A percentile compares a stretch with the other conserved stretches of the same genome.
phyloP scores from a whole-genome alignment of 2,329 filamentous ascomycete genomes.

The Fusarium denticulatum region DNA sequence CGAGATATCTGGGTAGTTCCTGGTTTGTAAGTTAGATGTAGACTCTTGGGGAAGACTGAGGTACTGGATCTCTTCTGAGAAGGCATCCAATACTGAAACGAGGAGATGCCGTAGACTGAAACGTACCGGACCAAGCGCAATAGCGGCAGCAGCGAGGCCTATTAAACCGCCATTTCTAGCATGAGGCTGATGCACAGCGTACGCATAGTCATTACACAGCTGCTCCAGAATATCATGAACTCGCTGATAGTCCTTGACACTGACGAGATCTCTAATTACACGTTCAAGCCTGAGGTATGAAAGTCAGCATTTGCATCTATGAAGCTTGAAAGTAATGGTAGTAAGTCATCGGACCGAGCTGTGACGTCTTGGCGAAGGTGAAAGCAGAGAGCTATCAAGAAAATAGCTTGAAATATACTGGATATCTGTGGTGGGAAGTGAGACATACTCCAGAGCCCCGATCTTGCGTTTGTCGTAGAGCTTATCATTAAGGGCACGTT shows the following conservation, averaged over 20 bases:
- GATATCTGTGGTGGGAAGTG: conserved; percentile 7
- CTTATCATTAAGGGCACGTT: conserved; percentile 95
- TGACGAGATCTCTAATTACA: conserved; percentile 85
- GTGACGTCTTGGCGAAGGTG: background rate
- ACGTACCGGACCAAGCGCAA: conserved; percentile 89
- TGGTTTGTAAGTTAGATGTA: conserved; percentile 51
- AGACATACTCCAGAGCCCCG: conserved; percentile 89
- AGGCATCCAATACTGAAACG: background rate
- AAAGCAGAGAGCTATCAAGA: background rate
- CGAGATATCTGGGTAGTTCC: conserved; percentile 91
- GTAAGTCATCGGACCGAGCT: conserved; percentile 1
- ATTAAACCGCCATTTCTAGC: conserved; percentile 96
- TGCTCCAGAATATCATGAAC: conserved; percentile 93
- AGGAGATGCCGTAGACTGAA: background rate
- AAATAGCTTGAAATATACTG: background rate
- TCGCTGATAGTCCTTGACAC: conserved; percentile 78
- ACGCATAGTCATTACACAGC: conserved; percentile 97
- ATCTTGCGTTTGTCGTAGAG: conserved; percentile 98
- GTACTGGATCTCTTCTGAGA: background rate
- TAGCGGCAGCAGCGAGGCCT: conserved; percentile 92
- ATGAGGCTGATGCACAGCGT: conserved; percentile 95
- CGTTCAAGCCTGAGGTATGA: conserved; percentile 77
- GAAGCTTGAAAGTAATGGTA: background rate
- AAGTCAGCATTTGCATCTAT: conserved; percentile 12
- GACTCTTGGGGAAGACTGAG: background rate